A percentile compares a stretch with the other conserved stretches of the same genome.
phyloP scores from a whole-genome alignment of 345 rosid genomes.

The Aquilaria malaccensis region DNA sequence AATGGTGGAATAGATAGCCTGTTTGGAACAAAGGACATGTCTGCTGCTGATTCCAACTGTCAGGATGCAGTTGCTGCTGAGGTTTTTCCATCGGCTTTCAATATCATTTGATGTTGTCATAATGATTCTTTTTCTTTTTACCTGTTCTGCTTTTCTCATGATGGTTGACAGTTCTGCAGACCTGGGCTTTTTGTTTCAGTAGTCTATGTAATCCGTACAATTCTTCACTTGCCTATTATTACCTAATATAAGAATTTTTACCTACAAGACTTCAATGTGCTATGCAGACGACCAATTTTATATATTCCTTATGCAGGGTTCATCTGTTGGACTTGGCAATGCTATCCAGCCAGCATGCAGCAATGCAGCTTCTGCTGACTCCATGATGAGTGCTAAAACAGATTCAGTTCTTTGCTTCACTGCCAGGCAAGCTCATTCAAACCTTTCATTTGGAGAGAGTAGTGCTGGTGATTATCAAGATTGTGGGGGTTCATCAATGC shows the following conservation, averaged over 20 bases:
- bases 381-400: slow-evolving; percentile 82
- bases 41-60: slow-evolving; percentile 48
- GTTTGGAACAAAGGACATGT: slow-evolving; percentile 52
- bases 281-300: not conserved
- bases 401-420: slow-evolving; percentile 67
- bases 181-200: no score
- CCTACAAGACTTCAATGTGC: no score
- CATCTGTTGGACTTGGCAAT: slow-evolving; percentile 43
- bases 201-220: no score
- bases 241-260: no score
- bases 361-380: slow-evolving; percentile 76
- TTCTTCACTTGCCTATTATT: no score
- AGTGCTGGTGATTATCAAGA: slow-evolving; percentile 81
- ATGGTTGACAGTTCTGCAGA: not conserved
- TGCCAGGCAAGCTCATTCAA: slow-evolving; percentile 49
- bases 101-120: slow-evolving; percentile 17
- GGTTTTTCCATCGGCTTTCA: slow-evolving; percentile 28
- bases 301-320: slow-evolving; percentile 30
- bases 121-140: not conserved
- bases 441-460: slow-evolving; percentile 86
- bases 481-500: slow-evolving; percentile 78
- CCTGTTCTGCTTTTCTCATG: slow-evolving; percentile 6
- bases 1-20: slow-evolving; percentile 84
- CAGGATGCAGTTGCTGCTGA: slow-evolving; percentile 55
- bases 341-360: slow-evolving; percentile 61